These are phyloP conservation scores for Arthrobotrys megalospora DNA, from an alignment of 2,329 filamentous ascomycete species.

Conservation along the genomic window DNA sequence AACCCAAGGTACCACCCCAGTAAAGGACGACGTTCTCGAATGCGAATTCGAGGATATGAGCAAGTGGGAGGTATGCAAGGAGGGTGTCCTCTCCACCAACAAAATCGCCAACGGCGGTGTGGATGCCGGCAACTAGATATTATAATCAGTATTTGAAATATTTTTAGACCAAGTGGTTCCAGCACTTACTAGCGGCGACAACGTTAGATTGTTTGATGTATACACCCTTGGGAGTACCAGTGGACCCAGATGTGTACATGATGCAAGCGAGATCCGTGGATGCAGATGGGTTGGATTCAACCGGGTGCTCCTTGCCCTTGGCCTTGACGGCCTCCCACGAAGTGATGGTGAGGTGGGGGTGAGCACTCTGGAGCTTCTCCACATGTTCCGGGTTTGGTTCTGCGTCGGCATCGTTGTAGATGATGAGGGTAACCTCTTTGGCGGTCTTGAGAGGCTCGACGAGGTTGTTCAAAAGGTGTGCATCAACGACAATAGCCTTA, in stretches of 20 bases:
- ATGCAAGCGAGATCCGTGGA: slow-evolving; percentile 85
- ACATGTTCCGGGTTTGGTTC: slow-evolving; percentile 72
- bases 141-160: slow-evolving; percentile 42
- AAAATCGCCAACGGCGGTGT: slow-evolving; percentile 81
- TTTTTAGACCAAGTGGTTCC: background rate
- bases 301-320: slow-evolving; percentile 77
- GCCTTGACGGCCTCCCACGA: slow-evolving; percentile 73
- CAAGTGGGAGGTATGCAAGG: slow-evolving; percentile 91
- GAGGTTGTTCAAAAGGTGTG: slow-evolving; percentile 78
- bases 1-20: slow-evolving; percentile 92
- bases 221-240: slow-evolving; percentile 89
- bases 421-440: slow-evolving; percentile 73
- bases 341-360: slow-evolving; percentile 72
- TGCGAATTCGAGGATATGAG: slow-evolving; percentile 96
- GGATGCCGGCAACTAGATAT: slow-evolving; percentile 80
- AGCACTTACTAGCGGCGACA: slow-evolving; percentile 78
- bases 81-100: slow-evolving; percentile 84
- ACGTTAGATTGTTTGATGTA: slow-evolving; percentile 85
- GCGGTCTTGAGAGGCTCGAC: slow-evolving; percentile 74
- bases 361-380: slow-evolving; percentile 73
- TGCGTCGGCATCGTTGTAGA: slow-evolving; percentile 74
- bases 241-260: slow-evolving; percentile 91
- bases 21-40: slow-evolving; percentile 92
- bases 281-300: slow-evolving; percentile 79
- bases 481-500: slow-evolving; percentile 88